Conservation (phyloP, 2,329 filamentous ascomycete genomes). For the Colletotrichum melonis region DNA sequence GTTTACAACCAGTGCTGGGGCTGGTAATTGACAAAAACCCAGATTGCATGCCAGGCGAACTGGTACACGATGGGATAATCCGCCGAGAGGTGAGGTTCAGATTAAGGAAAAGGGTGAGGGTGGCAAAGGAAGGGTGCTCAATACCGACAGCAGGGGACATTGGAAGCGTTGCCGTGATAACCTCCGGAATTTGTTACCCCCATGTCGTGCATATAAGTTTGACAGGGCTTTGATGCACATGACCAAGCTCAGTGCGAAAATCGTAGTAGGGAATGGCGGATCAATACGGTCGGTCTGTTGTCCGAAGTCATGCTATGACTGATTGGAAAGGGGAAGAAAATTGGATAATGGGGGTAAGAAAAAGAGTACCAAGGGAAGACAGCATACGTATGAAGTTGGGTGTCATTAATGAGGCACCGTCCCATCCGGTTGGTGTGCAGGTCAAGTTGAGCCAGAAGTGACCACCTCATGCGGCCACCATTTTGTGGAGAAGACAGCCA, state of each 20-base stretch:
- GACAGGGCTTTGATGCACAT: conserved; percentile 11
- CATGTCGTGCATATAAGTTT: conserved; percentile 32
- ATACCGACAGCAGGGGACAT: background rate
- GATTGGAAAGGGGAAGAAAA: background rate
- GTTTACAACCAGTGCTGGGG: background rate
- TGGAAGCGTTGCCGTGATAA: conserved; percentile 18
- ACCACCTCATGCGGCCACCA: background rate
- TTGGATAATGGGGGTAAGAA: background rate
- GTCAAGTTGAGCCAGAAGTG: background rate
- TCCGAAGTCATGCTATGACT: background rate
- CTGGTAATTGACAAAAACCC: background rate
- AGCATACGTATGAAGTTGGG: conserved; percentile 7
- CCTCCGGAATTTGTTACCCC: conserved; percentile 16
- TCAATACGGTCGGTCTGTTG: background rate
- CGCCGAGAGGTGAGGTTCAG: conserved; percentile 30
- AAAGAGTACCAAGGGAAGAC: background rate
- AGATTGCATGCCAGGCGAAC: background rate
- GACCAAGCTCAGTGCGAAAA: background rate
- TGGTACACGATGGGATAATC: background rate
- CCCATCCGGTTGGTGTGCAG: background rate
- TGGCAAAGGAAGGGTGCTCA: background rate
- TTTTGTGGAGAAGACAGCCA: background rate
- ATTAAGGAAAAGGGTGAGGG: conserved; percentile 3
- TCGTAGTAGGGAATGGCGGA: background rate
- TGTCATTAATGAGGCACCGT: background rate